These are phyloP conservation scores for Acanthamoeba lenticulata DNA, from an alignment of 208 protist species.

Conservation along the genomic window DNA sequence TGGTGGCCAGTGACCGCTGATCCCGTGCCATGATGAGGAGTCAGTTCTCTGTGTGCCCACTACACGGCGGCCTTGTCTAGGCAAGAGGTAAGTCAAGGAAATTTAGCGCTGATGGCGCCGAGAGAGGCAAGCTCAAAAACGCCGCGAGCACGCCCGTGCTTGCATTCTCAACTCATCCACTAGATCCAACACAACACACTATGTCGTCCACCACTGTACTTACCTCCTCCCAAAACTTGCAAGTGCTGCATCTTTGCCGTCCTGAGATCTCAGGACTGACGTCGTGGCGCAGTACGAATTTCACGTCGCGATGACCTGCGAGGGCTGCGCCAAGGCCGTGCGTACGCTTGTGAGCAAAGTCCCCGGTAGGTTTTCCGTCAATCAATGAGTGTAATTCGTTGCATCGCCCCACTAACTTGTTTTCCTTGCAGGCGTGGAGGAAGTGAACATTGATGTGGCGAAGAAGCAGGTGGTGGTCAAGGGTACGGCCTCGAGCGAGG, in stretches of 20 bases:
- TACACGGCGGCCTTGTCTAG: too few species aligned
- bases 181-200: not conserved
- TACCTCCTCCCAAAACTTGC: not conserved
- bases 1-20: too few species aligned
- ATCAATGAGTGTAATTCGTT: too few species aligned
- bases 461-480: slow-evolving; percentile 58
- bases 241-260: not conserved
- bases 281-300: slow-evolving; percentile 1
- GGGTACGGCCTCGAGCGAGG: slow-evolving; percentile 39
- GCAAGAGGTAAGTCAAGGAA: too few species aligned
- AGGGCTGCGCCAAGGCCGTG: slow-evolving; percentile 26
- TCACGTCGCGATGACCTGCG: slow-evolving; percentile 7
- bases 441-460: slow-evolving; percentile 52
- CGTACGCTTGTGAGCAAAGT: not conserved
- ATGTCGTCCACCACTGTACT: not conserved
- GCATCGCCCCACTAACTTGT: not conserved
- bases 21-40: too few species aligned
- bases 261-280: not conserved
- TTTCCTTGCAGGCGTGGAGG: not conserved
- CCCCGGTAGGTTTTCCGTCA: not conserved
- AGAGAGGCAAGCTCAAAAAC: too few species aligned
- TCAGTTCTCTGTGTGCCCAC: too few species aligned
- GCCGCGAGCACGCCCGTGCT: too few species aligned
- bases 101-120: too few species aligned
- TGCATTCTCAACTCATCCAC: not conserved